These are phyloP conservation scores for Edaphochlamys debaryana DNA, from an alignment of 139 green algal genomes.

Conservation along the genomic window DNA sequence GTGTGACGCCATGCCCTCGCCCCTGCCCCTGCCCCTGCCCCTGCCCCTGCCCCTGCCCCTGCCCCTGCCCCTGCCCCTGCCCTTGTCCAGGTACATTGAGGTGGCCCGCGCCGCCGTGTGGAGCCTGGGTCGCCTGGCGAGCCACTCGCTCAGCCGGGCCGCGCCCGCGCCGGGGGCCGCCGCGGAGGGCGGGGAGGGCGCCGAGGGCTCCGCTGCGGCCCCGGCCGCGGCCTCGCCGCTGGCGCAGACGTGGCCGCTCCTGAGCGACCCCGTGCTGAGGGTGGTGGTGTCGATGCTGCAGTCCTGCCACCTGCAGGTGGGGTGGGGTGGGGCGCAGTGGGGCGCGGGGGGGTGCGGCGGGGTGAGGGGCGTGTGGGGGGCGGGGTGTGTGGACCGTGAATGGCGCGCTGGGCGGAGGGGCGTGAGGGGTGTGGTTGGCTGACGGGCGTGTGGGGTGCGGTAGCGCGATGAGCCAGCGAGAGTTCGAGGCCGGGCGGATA, in stretches of 20 bases:
- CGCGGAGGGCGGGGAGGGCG: not conserved
- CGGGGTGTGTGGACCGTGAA: too few species aligned
- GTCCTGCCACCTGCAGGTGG: conserved; percentile 50
- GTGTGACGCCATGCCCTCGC: too few species aligned
- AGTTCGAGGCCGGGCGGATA: too few species aligned
- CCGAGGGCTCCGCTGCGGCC: not conserved
- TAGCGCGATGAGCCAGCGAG: too few species aligned
- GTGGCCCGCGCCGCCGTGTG: conserved; percentile 53
- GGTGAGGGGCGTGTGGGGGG: not conserved
- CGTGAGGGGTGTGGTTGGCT: too few species aligned
- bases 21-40: too few species aligned
- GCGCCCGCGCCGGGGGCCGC: not conserved
- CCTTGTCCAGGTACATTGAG: conserved; percentile 50
- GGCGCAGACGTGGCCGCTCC: conserved; percentile 46
- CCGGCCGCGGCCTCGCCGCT: not conserved
- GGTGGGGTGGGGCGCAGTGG: not conserved
- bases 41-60: too few species aligned
- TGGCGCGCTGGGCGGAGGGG: too few species aligned
- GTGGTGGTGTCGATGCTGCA: conserved; percentile 52
- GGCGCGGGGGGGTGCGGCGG: not conserved
- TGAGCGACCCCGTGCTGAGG: conserved; percentile 37
- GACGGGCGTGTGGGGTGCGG: too few species aligned
- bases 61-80: not conserved
- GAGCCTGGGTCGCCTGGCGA: conserved; percentile 43
- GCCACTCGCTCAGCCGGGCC: not conserved